Percentiles rank a stretch among this genome's conserved stretches.
These are phyloP conservation scores for Apophysomyces variabilis DNA, from an alignment of 371 early-diverging fungal genomes.

Conservation along the genomic window DNA sequence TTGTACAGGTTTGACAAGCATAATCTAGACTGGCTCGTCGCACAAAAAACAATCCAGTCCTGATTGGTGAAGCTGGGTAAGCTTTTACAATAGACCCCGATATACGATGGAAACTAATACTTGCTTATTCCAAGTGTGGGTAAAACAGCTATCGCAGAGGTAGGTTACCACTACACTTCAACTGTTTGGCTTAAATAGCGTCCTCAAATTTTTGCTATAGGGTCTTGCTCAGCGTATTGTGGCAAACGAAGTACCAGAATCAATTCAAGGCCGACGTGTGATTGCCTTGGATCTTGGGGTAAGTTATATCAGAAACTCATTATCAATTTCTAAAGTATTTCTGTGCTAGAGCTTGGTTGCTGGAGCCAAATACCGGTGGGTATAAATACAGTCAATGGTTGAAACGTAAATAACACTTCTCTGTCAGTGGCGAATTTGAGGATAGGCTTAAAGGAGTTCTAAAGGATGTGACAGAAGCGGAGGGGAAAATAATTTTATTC, in stretches of 20 bases:
- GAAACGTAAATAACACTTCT: background rate
- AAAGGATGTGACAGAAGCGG: slow-evolving; percentile 72
- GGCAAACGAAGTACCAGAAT: slow-evolving; percentile 81
- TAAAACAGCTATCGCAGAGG: slow-evolving; percentile 64
- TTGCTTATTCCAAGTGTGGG: slow-evolving; percentile 43
- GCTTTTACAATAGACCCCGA: background rate
- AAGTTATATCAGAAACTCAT: slow-evolving; percentile 15
- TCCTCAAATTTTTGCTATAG: slow-evolving; percentile 20
- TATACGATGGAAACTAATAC: background rate
- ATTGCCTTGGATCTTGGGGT: slow-evolving; percentile 81
- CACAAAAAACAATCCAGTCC: slow-evolving; percentile 92
- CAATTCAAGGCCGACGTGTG: slow-evolving; percentile 73
- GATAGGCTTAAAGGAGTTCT: slow-evolving; percentile 81
- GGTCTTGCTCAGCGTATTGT: slow-evolving; percentile 85
- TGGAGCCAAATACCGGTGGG: slow-evolving; percentile 74
- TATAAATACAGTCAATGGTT: background rate
- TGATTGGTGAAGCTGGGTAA: slow-evolving; percentile 83
- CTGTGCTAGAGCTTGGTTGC: slow-evolving; percentile 69
- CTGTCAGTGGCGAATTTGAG: slow-evolving; percentile 81
- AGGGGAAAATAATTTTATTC: slow-evolving; percentile 81
- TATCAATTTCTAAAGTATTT: background rate
- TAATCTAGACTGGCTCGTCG: slow-evolving; percentile 61
- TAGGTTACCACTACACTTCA: slow-evolving; percentile 14
- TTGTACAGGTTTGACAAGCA: background rate
- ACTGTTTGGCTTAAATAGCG: background rate